These are phyloP conservation scores for Martiniozyma asiatica DNA, from an alignment of 1,139 yeast genomes.

Conservation along the genomic window DNA sequence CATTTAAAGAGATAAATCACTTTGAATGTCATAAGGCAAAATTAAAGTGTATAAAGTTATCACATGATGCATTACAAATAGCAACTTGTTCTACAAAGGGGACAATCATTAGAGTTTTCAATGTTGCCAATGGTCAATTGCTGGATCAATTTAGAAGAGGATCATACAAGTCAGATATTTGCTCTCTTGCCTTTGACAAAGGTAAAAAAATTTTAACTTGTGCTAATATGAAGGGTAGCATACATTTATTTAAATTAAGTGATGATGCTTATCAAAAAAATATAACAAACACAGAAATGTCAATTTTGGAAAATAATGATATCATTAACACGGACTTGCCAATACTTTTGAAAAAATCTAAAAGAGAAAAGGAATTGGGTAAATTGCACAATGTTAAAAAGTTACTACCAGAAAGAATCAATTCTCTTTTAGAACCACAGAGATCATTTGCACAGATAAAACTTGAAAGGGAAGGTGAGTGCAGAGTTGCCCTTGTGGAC, in stretches of 20 bases:
- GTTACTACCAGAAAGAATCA: constrained; percentile 22
- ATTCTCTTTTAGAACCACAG: constrained; percentile 27
- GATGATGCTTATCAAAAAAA: no score
- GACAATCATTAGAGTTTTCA: constrained; percentile 51
- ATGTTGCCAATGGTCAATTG: constrained; percentile 23
- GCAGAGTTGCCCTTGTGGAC: constrained; percentile 16
- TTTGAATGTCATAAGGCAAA: constrained; percentile 49
- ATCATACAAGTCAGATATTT: constrained; percentile 46
- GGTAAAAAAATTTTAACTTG: constrained; percentile 46
- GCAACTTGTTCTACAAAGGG: constrained; percentile 69
- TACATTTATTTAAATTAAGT: constrained; percentile 47
- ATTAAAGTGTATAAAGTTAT: constrained; percentile 34
- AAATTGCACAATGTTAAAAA: no score
- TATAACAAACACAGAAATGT: no score
- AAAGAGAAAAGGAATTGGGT: no score
- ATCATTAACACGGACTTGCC: no score
- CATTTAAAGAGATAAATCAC: constrained; percentile 41
- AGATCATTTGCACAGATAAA: constrained; percentile 28
- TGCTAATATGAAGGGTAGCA: constrained; percentile 55
- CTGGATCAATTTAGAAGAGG: constrained; percentile 58
- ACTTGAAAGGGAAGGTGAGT: constrained; percentile 13
- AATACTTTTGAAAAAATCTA: no score
- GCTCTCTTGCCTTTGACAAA: constrained; percentile 41
- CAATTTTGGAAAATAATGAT: no score
- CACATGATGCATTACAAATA: constrained; percentile 39